Base-by-base conservation (phyloP, 192 early-diverging fungal species). In the Coemansia sp. region DNA sequence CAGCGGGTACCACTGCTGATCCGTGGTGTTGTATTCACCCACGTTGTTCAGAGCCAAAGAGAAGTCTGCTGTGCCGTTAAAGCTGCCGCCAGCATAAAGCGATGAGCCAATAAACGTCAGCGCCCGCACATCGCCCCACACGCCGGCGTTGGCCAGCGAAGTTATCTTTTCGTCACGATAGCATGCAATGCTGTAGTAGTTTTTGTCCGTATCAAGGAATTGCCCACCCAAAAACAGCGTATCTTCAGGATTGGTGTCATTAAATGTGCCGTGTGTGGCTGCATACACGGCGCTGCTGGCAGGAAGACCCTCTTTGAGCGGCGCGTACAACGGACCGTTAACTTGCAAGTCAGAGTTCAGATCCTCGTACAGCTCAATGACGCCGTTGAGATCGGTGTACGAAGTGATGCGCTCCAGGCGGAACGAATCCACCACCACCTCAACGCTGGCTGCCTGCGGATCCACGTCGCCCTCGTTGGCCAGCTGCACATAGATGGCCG, bases 151-250 rank as follows among this genome's bases (percentile, higher is more conserved):
- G 47, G 46, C 47, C 39, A 80, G 57, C 34, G 79, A 43, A 15
- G 15, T 15, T 37, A 80, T 15, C 20, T 34, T 17, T 11, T 41
- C 39, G 49, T 56, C 64, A 60, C 81, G 64, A 66, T 85, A 88
- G 45, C 63, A 54, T 3, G 82, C 85, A 54, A 90, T 71, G 56
- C 87, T 88, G 32, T 50, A 57, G 47, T 78, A 85, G 5, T 59
- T 67, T 0, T 46, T 16, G 5, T 62, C 32, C 11, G 14, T 6
- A 45, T 65, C 63, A 16, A 62, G 51, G 48, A 90, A 90, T 8
- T 66, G 63, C 14, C 89, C 89, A 36, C 84, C 87, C 18, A 90
- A 74, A 46, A 75, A 71, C 32, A 87, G 53, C 26, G 70, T 62
- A 49, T 71, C 39, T 3, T 63, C 63, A 4, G 48, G 53, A 11